Evolutionary conservation across 139 green algal genomes (phyloP).

Genomic region (Chlamydomonas schloesseri): DNA sequence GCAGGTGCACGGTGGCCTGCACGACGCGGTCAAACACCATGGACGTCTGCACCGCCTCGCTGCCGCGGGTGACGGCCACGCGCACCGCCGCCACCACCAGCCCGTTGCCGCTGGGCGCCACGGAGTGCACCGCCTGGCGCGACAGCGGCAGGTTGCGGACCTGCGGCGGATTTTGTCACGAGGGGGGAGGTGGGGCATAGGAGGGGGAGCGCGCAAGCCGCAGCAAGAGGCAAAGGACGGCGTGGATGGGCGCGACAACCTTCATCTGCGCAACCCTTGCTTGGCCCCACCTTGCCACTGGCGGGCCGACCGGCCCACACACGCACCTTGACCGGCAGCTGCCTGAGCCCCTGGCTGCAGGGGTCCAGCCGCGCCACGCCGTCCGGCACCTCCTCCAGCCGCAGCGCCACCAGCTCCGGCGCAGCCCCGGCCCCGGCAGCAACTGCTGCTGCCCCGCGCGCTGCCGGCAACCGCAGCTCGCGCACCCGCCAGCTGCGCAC

Average conservation of each 20-base stretch:
- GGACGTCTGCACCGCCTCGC: background rate
- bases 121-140: background rate
- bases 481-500: background rate
- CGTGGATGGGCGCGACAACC: too few species aligned
- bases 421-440: background rate
- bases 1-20: background rate
- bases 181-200: background rate
- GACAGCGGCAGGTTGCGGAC: conserved; percentile 1
- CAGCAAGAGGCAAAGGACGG: too few species aligned
- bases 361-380: conserved; percentile 21
- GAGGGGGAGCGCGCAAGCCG: too few species aligned
- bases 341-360: background rate
- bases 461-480: background rate
- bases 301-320: too few species aligned
- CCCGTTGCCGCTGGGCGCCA: conserved; percentile 30
- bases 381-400: background rate
- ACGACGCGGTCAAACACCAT: conserved; percentile 23
- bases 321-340: background rate
- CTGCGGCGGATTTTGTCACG: background rate
- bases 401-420: background rate
- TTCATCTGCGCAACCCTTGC: too few species aligned
- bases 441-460: too few species aligned
- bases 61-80: background rate
- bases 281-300: too few species aligned
- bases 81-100: conserved; percentile 25